phyloP scores from a whole-genome alignment of 176 grass and related monocot genomes.

The Aegilops longissima region DNA sequence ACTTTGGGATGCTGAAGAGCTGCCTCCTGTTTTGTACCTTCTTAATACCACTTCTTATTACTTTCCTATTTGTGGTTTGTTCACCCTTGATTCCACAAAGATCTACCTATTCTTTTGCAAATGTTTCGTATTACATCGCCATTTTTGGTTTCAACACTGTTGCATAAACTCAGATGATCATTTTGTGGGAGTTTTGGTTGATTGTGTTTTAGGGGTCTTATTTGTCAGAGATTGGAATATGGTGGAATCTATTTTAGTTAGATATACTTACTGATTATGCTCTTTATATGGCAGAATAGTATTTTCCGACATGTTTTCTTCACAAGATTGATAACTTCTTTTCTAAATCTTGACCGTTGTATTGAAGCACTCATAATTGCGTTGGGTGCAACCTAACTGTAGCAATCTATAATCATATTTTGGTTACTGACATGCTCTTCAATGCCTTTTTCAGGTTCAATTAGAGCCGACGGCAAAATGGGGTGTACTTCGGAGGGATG shows the following conservation, averaged over 20 bases:
- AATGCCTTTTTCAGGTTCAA: conserved; percentile 68
- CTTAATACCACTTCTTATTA: not conserved
- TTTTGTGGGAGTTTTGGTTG: not conserved
- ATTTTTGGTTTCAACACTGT: not conserved
- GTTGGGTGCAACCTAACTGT: not conserved
- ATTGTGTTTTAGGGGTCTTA: not conserved
- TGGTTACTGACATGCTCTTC: conserved; percentile 15
- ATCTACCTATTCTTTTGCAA: not conserved
- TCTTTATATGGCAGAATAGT: not conserved
- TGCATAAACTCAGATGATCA: not conserved
- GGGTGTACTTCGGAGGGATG: conserved; percentile 55
- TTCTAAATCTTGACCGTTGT: not conserved
- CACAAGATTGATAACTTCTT: not conserved
- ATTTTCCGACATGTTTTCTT: not conserved
- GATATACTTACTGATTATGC: not conserved
- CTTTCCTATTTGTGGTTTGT: not conserved
- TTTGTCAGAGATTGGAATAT: not conserved
- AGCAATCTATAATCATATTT: not conserved
- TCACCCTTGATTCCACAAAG: not conserved
- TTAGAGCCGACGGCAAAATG: conserved; percentile 79
- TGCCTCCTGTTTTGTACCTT: not conserved
- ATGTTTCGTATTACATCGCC: not conserved
- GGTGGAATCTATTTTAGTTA: not conserved
- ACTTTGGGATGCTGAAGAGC: not conserved
- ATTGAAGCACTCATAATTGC: not conserved